Conservation (phyloP, 2,329 filamentous ascomycete species). For the Colletotrichum sansevieriae region DNA sequence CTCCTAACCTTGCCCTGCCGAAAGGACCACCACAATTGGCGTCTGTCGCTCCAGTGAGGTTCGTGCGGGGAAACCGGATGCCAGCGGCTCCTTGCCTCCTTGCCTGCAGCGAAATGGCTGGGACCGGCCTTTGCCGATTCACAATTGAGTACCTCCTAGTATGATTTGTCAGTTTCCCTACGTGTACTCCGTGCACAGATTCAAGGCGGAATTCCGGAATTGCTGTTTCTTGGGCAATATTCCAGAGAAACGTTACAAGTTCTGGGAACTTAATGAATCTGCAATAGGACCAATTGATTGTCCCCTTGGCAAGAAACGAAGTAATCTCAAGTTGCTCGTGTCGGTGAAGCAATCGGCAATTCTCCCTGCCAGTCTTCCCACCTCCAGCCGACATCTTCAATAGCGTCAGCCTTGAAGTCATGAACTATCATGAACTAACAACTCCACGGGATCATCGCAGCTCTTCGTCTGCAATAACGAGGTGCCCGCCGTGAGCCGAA, state of each 20-base stretch:
- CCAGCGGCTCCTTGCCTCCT: background rate
- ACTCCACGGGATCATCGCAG: constrained; percentile 56
- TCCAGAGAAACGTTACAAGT: no score
- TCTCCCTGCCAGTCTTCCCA: constrained; percentile 62
- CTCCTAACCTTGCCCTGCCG: constrained; percentile 34
- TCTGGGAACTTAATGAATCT: background rate
- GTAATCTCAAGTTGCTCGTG: constrained; percentile 2
- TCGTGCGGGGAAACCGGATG: constrained; percentile 34
- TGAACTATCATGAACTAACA: constrained; percentile 66
- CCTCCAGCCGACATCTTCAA: constrained; percentile 58
- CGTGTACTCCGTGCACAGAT: no score
- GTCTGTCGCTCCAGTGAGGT: constrained; percentile 2
- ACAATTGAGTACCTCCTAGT: no score
- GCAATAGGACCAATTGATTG: background rate
- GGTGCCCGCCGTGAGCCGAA: constrained; percentile 44
- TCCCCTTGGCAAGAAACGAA: background rate
- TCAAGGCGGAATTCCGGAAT: background rate
- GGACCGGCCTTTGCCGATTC: background rate
- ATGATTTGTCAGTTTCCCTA: no score
- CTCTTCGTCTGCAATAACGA: constrained; percentile 46
- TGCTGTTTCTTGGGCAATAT: background rate
- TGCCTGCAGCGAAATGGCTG: background rate
- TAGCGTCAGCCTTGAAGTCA: constrained; percentile 59
- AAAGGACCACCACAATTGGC: background rate
- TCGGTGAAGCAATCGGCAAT: constrained; percentile 50